Evolutionary conservation across 108 stramenopile genomes (phyloP), one percentile per base, ranked within the genome.

Genomic region (Discostella pseudostelligera): DNA sequence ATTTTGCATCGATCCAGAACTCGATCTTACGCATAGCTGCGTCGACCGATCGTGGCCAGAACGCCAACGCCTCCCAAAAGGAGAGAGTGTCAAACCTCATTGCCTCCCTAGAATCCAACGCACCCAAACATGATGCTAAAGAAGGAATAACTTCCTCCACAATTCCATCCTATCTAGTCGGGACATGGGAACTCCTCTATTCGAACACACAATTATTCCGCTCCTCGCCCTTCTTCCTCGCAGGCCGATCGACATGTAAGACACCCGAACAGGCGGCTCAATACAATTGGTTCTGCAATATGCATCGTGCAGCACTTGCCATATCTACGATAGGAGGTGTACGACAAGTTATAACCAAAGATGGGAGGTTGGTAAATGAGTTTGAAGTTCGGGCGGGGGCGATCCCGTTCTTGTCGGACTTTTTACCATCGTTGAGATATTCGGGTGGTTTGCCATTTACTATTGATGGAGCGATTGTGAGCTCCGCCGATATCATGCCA

Each of bases 201-300:
- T 83, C 81, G 16, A 69, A 81, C 19, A 89, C 87, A 26, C 84
- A 89, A 56, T 70, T 94, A 12, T 94, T 94, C 62, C 82, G 93
- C 16, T 90, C 88, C 28, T 80, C 78, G 0, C 93, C 93, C 25
- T 94, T 94, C 72, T 94, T 91, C 76, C 86, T 92, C 72, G 89
- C 93, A 3, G 90, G 85, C 21, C 78, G 90, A 8, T 82, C 90
- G n/a, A 84, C 85, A 1, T 94, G 93, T 62, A 65, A 65, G 20
- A 91, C 88, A 6, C 43, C 53, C 2, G 83, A 80, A 0, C 74
- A 90, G 46, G 87, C 81, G 0, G 35, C 82, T 11, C 87, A 86
- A 62, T 94, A 87, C 70, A 78, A 85, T 62, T 94, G 93, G 93
- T 94, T 94, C 55, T 94, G 93, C 80, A 79, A 89, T 21, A 88